Evolutionary conservation across 139 green algal genomes (phyloP).

Genomic region (Nannochloris sp.): DNA sequence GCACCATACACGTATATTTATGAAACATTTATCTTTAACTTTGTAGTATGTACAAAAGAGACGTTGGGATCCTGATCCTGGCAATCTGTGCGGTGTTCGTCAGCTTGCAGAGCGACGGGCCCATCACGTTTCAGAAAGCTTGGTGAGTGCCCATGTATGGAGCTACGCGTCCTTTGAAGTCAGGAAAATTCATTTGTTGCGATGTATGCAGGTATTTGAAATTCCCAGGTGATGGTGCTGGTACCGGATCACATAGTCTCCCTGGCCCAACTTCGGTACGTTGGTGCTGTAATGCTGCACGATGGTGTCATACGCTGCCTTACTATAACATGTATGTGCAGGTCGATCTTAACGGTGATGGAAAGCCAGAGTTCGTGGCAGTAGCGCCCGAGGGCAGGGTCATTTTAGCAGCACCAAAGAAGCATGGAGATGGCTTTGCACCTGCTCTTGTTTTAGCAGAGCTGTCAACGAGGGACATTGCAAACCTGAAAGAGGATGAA

Average conservation of each 20-base stretch:
- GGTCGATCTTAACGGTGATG: constrained; percentile 94
- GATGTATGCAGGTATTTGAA: constrained; percentile 31
- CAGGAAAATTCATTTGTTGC: neutral
- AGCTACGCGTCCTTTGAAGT: neutral
- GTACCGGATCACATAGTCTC: neutral
- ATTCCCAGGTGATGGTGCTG: constrained; percentile 8
- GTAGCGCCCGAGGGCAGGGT: constrained; percentile 61
- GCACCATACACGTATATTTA: too few species aligned
- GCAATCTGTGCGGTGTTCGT: constrained; percentile 65
- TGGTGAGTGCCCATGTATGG: constrained; percentile 48
- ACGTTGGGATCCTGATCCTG: constrained; percentile 71
- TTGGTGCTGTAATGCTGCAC: neutral
- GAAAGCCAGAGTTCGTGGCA: constrained; percentile 72
- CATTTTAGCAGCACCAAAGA: constrained; percentile 49
- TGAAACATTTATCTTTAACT: too few species aligned
- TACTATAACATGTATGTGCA: constrained; percentile 16
- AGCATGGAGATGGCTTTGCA: constrained; percentile 67
- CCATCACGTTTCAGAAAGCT: constrained; percentile 73
- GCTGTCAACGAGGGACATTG: constrained; percentile 35
- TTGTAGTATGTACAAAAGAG: constrained; percentile 55
- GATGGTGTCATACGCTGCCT: neutral
- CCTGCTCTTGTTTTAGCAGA: constrained; percentile 43
- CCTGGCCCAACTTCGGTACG: constrained; percentile 3
- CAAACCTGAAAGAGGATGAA: constrained; percentile 1
- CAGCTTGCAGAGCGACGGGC: constrained; percentile 66